These are phyloP conservation scores for Mrakia frigida DNA, from an alignment of 768 basidiomycete species.

Conservation along the genomic window DNA sequence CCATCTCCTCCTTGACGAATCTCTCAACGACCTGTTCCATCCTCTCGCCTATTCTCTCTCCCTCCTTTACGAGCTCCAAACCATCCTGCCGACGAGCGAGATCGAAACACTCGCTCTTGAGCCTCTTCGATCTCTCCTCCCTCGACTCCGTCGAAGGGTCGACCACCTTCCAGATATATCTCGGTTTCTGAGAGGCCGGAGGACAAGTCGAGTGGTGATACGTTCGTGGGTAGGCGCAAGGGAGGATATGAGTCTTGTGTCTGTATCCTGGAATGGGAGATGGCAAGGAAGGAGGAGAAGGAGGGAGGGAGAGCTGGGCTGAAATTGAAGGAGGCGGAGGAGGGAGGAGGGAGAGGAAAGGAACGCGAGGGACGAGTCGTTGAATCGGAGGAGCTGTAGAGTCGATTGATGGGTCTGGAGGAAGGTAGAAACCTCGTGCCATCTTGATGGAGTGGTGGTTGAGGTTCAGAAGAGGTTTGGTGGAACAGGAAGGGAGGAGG, in stretches of 20 bases:
- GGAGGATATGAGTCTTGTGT: background rate
- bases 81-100: too few relatives aligned
- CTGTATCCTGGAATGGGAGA: constrained; percentile 1
- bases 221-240: background rate
- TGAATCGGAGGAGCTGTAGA: too few relatives aligned
- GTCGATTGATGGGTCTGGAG: too few relatives aligned
- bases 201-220: background rate
- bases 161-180: background rate
- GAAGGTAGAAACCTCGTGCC: too few relatives aligned
- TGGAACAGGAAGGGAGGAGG: too few relatives aligned
- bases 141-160: background rate
- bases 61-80: background rate
- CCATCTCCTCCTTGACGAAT: background rate
- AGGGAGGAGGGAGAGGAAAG: background rate
- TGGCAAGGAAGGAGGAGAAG: background rate
- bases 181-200: background rate
- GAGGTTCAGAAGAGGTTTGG: too few relatives aligned
- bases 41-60: background rate
- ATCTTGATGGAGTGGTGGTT: too few relatives aligned
- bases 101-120: background rate
- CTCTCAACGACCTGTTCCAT: constrained; percentile 10
- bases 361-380: background rate
- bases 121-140: background rate
- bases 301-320: background rate
- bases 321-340: background rate